phyloP scores from a whole-genome alignment of 192 early-diverging fungal species.

The Linnemannia exigua region DNA sequence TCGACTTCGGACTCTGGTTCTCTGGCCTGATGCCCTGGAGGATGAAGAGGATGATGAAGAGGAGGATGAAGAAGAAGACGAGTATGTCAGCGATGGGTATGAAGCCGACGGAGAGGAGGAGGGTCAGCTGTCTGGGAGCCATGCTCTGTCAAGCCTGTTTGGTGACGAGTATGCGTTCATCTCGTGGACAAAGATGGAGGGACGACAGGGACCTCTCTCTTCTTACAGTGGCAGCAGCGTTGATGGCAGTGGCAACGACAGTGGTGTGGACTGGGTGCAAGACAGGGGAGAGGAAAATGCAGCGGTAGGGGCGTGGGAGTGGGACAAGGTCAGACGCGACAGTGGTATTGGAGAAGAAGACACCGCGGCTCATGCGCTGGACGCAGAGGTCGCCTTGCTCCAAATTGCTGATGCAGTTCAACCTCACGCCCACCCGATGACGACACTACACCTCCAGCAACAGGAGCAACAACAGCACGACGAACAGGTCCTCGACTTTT shows the following conservation, averaged over 20 bases:
- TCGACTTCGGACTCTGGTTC: slow-evolving; percentile 27
- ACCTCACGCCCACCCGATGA: not conserved
- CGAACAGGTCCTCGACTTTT: not conserved
- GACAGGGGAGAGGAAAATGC: not conserved
- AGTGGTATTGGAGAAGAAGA: slow-evolving; percentile 17
- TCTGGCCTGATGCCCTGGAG: slow-evolving; percentile 43
- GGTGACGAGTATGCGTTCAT: not conserved
- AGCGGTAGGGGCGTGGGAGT: slow-evolving; percentile 10
- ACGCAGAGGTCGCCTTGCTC: not conserved
- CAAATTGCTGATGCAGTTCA: not conserved
- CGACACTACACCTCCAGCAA: not conserved
- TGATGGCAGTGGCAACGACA: not conserved
- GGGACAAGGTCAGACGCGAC: slow-evolving; percentile 20
- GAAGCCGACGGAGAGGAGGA: not conserved
- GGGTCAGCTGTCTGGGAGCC: not conserved
- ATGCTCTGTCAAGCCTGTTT: not conserved
- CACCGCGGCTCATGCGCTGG: slow-evolving; percentile 1
- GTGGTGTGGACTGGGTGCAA: not conserved
- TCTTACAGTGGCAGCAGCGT: not conserved
- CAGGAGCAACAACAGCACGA: not conserved
- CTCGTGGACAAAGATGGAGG: not conserved
- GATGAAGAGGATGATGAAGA: slow-evolving; percentile 33
- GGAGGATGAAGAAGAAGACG: slow-evolving; percentile 1
- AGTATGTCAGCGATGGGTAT: slow-evolving; percentile 8
- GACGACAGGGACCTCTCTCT: not conserved